Conservation (phyloP, 257 asterid genomes). For the Ilex asprella region DNA sequence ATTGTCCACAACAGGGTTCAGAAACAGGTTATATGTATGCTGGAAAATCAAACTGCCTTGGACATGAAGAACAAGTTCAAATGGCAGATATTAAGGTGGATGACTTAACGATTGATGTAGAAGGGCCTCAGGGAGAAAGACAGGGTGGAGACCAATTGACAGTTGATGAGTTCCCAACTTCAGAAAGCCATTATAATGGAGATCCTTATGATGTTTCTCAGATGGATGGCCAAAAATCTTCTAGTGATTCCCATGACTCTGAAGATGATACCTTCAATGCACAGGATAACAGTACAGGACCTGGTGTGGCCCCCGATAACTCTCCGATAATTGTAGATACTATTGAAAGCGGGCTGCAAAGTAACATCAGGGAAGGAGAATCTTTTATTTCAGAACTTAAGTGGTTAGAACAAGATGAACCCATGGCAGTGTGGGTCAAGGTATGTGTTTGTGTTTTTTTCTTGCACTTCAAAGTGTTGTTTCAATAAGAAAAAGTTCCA, state of each 20-base stretch:
- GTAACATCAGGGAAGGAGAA: conserved; percentile 35
- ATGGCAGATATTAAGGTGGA: conserved; percentile 35
- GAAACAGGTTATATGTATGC: conserved; percentile 37
- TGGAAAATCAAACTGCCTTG: conserved; percentile 37
- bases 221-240: conserved; percentile 41
- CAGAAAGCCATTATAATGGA: conserved; percentile 40
- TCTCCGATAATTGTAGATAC: conserved; percentile 26
- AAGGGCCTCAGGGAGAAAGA: conserved; percentile 35
- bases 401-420: conserved; percentile 57
- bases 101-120: conserved; percentile 25
- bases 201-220: conserved; percentile 44
- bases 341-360: conserved; percentile 31
- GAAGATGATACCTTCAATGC: conserved; percentile 49
- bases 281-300: conserved; percentile 39
- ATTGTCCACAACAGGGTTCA: conserved; percentile 48
- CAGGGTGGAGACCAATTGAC: conserved; percentile 37
- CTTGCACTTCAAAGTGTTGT: background rate
- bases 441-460: conserved; percentile 24
- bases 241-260: conserved; percentile 53
- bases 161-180: conserved; percentile 40
- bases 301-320: conserved; percentile 28
- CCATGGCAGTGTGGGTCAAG: conserved; percentile 97
- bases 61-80: conserved; percentile 36
- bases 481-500: conserved; percentile 4
- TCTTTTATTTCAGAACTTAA: conserved; percentile 33